Conservation (phyloP, 2,329 filamentous ascomycete species). For the Orbilia blumenaviensis region DNA sequence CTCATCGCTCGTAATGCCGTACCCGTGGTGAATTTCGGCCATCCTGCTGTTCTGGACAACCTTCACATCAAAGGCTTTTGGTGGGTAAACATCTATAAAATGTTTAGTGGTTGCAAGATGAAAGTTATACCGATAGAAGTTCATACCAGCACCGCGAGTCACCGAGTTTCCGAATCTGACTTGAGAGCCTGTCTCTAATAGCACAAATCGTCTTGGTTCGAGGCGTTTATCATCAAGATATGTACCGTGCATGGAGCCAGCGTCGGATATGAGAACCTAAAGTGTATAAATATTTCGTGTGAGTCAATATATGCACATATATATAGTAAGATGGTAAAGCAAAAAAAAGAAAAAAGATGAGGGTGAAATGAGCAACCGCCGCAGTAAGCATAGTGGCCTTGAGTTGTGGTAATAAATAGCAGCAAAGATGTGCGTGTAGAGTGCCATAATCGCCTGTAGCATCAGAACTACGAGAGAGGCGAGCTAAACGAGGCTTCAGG, state of each 20-base stretch:
- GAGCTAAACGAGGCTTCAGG: slow-evolving; percentile 39
- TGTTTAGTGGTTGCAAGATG: slow-evolving; percentile 34
- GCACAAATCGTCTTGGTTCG: slow-evolving; percentile 56
- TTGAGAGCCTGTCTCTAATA: slow-evolving; percentile 60
- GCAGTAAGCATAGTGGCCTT: background rate
- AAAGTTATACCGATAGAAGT: background rate
- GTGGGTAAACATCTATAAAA: slow-evolving; percentile 55
- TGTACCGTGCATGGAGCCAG: slow-evolving; percentile 71
- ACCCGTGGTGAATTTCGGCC: slow-evolving; percentile 55
- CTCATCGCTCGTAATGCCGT: slow-evolving; percentile 56
- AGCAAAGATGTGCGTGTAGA: background rate
- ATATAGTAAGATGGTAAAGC: no score
- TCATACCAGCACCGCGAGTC: slow-evolving; percentile 63
- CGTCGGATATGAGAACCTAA: slow-evolving; percentile 66
- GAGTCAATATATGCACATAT: no score
- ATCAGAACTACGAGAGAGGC: background rate
- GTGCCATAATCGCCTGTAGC: background rate
- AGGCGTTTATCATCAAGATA: slow-evolving; percentile 65
- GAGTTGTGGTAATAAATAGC: background rate
- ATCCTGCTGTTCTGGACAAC: slow-evolving; percentile 55
- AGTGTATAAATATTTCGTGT: background rate
- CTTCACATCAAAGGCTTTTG: slow-evolving; percentile 57
- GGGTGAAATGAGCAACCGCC: background rate
- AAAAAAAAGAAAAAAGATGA: background rate
- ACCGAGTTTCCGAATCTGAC: slow-evolving; percentile 66